phyloP scores from a whole-genome alignment of 805 yeast genomes.

The Spathaspora gorwiae region DNA sequence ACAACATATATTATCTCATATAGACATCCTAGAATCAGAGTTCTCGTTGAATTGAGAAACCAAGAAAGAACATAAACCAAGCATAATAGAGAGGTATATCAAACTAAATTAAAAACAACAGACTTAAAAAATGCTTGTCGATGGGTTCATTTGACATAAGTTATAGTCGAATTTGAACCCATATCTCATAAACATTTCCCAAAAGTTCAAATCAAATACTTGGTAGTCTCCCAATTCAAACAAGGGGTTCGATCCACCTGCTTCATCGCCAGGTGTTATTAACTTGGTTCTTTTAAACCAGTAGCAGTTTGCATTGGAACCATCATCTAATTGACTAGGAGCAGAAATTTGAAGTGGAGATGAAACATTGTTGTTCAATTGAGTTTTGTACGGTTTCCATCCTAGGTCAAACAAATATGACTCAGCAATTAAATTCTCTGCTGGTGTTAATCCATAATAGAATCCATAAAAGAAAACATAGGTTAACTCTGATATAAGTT shows the following conservation, averaged over 20 bases:
- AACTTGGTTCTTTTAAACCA: constrained; percentile 26
- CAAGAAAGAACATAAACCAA: background rate
- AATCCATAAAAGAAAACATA: constrained; percentile 40
- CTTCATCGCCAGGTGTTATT: constrained; percentile 5
- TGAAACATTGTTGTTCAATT: constrained; percentile 4
- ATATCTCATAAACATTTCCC: constrained; percentile 38
- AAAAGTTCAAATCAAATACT: constrained; percentile 36
- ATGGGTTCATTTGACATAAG: constrained; percentile 27
- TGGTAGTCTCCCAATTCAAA: constrained; percentile 35
- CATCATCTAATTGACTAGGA: constrained; percentile 4
- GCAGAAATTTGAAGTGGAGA: constrained; percentile 3
- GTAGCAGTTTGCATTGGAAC: constrained; percentile 9
- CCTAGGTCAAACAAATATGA: constrained; percentile 33
- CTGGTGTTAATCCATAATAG: constrained; percentile 39
- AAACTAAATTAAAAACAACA: background rate
- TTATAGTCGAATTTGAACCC: constrained; percentile 34
- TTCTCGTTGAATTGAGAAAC: background rate
- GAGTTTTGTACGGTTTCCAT: constrained; percentile 37
- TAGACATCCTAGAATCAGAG: background rate
- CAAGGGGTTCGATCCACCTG: constrained; percentile 1
- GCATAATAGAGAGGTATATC: background rate
- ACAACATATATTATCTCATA: constrained; percentile 1
- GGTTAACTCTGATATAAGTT: constrained; percentile 29
- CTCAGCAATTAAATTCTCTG: constrained; percentile 41
- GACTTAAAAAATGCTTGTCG: constrained; percentile 8